Percentiles rank a stretch among this genome's conserved stretches.
Evolutionary conservation across 2,329 filamentous ascomycete genomes (phyloP).

Genomic region (Diaporthe batatas): DNA sequence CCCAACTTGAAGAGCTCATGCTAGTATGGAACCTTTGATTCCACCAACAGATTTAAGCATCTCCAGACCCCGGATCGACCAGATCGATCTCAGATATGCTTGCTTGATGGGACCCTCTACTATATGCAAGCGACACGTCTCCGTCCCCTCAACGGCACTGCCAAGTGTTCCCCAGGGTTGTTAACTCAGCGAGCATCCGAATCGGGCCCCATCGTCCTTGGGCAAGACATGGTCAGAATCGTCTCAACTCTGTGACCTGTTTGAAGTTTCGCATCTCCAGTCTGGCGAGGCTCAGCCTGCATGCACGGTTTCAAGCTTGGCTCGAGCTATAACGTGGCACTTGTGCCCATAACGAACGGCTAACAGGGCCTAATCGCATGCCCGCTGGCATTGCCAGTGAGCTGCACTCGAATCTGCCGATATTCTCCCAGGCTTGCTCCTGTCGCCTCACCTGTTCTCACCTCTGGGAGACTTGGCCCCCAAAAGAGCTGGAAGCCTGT

Average conservation of each 20-base stretch:
- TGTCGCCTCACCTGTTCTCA: background rate
- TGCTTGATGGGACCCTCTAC: too few species aligned
- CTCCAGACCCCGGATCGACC: background rate
- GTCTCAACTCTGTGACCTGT: constrained; percentile 37
- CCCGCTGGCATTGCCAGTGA: background rate
- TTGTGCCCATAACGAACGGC: background rate
- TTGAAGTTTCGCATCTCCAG: constrained; percentile 25
- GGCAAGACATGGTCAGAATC: background rate
- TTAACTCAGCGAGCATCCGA: background rate
- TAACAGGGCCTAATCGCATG: background rate
- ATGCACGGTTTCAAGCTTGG: constrained; percentile 26
- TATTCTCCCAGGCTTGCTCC: too few species aligned
- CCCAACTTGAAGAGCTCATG: background rate
- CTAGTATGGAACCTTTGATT: background rate
- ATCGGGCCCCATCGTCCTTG: background rate
- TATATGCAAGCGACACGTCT: constrained; percentile 5
- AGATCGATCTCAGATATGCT: background rate
- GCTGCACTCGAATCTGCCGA: background rate
- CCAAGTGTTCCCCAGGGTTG: background rate
- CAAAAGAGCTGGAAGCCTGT: background rate
- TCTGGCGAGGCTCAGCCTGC: constrained; percentile 6
- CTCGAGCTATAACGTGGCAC: constrained; percentile 3
- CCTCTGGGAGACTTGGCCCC: background rate
- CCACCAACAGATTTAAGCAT: background rate
- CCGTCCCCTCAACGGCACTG: background rate